Conservation (phyloP, 768 basidiomycete species). For the Fomitopsis pulvina region DNA sequence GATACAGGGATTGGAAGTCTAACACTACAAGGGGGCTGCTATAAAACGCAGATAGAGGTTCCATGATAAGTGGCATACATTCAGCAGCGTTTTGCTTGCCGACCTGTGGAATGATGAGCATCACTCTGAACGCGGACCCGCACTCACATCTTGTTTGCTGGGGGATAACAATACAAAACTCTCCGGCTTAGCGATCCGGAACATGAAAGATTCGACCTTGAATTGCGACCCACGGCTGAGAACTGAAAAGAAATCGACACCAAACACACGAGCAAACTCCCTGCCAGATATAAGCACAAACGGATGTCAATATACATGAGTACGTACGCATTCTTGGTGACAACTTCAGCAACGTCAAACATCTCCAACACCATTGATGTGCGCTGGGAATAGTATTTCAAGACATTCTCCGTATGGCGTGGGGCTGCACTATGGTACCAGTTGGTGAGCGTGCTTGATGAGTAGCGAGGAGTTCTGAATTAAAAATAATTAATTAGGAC, state of each 20-base stretch:
- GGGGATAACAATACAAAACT: conserved; percentile 88
- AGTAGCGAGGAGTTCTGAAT: conserved; percentile 74
- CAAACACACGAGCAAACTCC: conserved; percentile 96
- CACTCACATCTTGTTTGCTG: conserved; percentile 70
- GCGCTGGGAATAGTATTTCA: conserved; percentile 62
- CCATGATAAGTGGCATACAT: conserved; percentile 93
- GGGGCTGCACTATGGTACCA: conserved; percentile 65
- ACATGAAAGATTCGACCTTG: conserved; percentile 99
- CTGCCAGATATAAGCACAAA: conserved; percentile 32
- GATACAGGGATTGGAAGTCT: conserved; percentile 96
- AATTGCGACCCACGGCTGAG: conserved; percentile 94
- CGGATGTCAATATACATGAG: not conserved
- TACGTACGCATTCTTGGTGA: conserved; percentile 88
- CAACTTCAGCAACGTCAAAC: conserved; percentile 70
- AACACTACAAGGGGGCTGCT: conserved; percentile 88
- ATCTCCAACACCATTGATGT: conserved; percentile 69
- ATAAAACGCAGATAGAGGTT: conserved; percentile 90
- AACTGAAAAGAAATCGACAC: conserved; percentile 95
- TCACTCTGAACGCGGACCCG: not conserved
- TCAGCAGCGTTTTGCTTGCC: conserved; percentile 95
- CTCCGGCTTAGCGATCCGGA: conserved; percentile 94
- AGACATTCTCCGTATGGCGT: conserved; percentile 43
- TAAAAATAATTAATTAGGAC: not conserved
- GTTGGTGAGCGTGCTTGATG: conserved; percentile 47
- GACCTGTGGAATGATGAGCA: conserved; percentile 47